Evolutionary conservation across 2,329 filamentous ascomycete genomes (phyloP), one percentile per base, ranked within the genome.

Genomic region (Fusarium continuum): DNA sequence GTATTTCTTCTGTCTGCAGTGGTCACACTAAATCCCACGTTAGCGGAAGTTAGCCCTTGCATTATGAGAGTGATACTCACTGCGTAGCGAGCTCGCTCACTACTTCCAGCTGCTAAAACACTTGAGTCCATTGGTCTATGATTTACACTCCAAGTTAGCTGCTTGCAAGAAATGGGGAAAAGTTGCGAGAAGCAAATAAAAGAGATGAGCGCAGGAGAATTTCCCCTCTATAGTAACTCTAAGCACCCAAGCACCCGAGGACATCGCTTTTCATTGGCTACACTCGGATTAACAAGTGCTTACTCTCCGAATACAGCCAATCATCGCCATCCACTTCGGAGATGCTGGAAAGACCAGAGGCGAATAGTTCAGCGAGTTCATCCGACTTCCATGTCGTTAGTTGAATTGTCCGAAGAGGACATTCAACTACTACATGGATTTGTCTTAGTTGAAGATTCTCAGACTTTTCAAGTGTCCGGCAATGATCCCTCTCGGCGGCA

Each of bases 1-100:
- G 20, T 47, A 40, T 9, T 54, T 57, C 16, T 47, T 57, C 4
- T 41, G 48, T 16, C 26, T 54, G 19, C 54, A 57, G 4, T 57
- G 29, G 19, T 57, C 49, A 17, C 54, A 57, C 54, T 57, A 4
- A 23, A 17, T 0, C 3, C 8, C 14, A 6, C 0, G 6, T 47
- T 5, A 46, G 23, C 1, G n/a, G n/a, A n/a, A n/a, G 4, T 19
- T 7, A 25, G 9, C 7, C 8, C 19, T 9, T 8, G 9, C 5
- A 11, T 11, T 4, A 11, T 9, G 4, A 16, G 13, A 3, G 5
- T 26, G 4, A 14, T 22, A 53, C 25, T 26, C n/a, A 54, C 54
- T 3, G 54, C 48, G 16, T 41, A 57, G 17, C 48, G 54, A 29
- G 54, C 40, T 3, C 46, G 14, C 4, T 5, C 5, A 2, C 4